Conservation (phyloP, 2,329 filamentous ascomycete species). For the Curvularia hawaiiensis region DNA sequence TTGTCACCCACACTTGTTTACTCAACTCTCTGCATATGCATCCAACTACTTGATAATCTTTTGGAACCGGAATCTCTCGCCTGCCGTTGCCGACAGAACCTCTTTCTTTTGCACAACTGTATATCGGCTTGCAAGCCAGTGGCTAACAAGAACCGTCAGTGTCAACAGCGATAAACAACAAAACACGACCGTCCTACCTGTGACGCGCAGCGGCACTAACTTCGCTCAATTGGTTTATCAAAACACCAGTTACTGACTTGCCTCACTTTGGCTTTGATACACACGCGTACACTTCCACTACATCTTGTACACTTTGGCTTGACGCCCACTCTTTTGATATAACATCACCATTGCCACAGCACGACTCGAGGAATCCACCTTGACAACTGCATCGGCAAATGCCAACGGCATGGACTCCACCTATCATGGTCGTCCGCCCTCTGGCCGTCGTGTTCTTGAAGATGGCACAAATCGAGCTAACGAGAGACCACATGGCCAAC, state of each 20-base stretch:
- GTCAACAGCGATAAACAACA: conserved; percentile 31
- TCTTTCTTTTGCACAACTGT: conserved; percentile 38
- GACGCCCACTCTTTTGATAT: conserved; percentile 19
- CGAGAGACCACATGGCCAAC: conserved; percentile 27
- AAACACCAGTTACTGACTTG: conserved; percentile 15
- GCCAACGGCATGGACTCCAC: conserved; percentile 37
- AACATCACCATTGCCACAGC: conserved; percentile 16
- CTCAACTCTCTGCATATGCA: conserved; percentile 32
- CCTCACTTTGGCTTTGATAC: conserved; percentile 15
- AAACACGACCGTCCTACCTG: conserved; percentile 21
- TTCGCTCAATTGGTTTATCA: conserved; percentile 20
- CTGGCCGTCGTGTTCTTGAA: conserved; percentile 39
- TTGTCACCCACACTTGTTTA: conserved; percentile 21
- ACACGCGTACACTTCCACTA: conserved; percentile 20
- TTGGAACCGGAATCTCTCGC: conserved; percentile 33
- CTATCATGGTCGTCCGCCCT: conserved; percentile 39
- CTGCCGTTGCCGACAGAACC: conserved; percentile 31
- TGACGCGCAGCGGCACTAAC: conserved; percentile 21
- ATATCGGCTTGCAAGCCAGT: conserved; percentile 23
- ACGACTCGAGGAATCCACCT: conserved; percentile 13
- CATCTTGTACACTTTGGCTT: conserved; percentile 31
- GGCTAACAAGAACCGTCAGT: conserved; percentile 23
- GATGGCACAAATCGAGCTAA: conserved; percentile 45
- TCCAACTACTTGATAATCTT: conserved; percentile 43
- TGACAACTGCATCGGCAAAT: conserved; percentile 13